Base-by-base conservation (phyloP, 169 alveolate species). In the Eimeria zaria region DNA sequence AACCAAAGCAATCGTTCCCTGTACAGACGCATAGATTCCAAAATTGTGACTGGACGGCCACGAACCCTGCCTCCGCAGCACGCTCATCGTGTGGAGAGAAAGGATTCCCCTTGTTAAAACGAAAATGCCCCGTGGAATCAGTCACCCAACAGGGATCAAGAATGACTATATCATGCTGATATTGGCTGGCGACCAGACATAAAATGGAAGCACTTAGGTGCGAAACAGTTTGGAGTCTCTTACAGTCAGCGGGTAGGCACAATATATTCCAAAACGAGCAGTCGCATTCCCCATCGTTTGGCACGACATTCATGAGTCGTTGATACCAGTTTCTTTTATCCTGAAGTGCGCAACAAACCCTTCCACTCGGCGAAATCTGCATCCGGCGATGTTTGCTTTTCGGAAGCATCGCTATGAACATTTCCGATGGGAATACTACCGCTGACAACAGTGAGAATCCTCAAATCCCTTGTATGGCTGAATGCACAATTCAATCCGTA, bases 1-100 rank as follows among this genome's bases (percentile, higher is more conserved):
- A 30, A n/a, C 94, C 94, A 48, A 55, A 60, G 83, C 94, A 87
- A 58, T 87, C 94, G 83, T 41, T 62, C 94, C 94, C 94, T 87
- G 94, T 24, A 16, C 16, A 36, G 4, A 44, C 67, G 16, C 67
- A 78, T 11, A 22, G 2, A 58, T 58, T 39, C 41, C 33, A 44
- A 14, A 36, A 20, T 7, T 14, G 78, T 24, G 18, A 39, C n/a
- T 30, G 33, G 55, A 18, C 30, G 53, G 51, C 18, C 83, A 73
- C 1, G 53, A 7, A 11, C 46, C 33, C 51, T 39, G 12, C 33
- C 83, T 18, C 51, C 36, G 80, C 80, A 69, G 36, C n/a, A 51
- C 4, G 30, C 48, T 69, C 48, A 33, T 30, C 46, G 30, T n/a
- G 51, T 36, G 51, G 12, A 69, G 51, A 69, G 51, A 2, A 3